These are phyloP conservation scores for Alternaria triticimaculans DNA, from an alignment of 2,329 filamentous ascomycete species.

Conservation along the genomic window DNA sequence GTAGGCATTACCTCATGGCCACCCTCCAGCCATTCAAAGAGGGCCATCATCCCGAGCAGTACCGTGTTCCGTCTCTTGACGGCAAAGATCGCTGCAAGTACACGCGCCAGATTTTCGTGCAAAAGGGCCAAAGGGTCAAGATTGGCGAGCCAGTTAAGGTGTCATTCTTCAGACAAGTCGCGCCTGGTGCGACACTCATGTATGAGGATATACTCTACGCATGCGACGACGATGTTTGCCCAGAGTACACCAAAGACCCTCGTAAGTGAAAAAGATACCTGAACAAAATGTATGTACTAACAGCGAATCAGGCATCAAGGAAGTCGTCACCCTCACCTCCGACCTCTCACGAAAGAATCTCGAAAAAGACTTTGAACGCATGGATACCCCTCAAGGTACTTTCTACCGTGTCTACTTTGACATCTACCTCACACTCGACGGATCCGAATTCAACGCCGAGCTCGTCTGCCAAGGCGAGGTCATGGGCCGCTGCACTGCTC, in stretches of 20 bases:
- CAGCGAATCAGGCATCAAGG: conserved; percentile 82
- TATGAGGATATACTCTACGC: conserved; percentile 98
- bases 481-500: conserved; percentile 93
- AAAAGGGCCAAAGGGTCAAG: conserved; percentile 98
- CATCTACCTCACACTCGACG: conserved; percentile 86
- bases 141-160: conserved; percentile 99
- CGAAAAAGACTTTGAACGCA: conserved; percentile 98
- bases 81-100: conserved; percentile 99
- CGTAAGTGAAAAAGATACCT: conserved; percentile 68
- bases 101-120: conserved; percentile 96
- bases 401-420: conserved; percentile 72
- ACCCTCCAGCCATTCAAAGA: conserved; percentile 99
- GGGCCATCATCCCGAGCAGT: conserved; percentile 96
- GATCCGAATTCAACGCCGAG: conserved; percentile 97
- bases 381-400: conserved; percentile 94
- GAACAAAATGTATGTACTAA: background rate
- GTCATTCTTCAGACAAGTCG: conserved; percentile 97
- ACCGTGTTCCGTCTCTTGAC: conserved; percentile 94
- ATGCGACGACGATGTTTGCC: conserved; percentile 96
- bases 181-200: conserved; percentile 96
- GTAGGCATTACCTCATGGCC: conserved; percentile 98
- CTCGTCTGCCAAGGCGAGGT: conserved; percentile 99
- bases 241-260: conserved; percentile 98
- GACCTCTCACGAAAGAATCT: conserved; percentile 97
- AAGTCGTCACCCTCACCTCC: conserved; percentile 95